A percentile compares a stretch with the other conserved stretches of the same genome.
Evolutionary conservation across 305 asterid genomes (phyloP).

Genomic region (Fraxinus angustifolia): DNA sequence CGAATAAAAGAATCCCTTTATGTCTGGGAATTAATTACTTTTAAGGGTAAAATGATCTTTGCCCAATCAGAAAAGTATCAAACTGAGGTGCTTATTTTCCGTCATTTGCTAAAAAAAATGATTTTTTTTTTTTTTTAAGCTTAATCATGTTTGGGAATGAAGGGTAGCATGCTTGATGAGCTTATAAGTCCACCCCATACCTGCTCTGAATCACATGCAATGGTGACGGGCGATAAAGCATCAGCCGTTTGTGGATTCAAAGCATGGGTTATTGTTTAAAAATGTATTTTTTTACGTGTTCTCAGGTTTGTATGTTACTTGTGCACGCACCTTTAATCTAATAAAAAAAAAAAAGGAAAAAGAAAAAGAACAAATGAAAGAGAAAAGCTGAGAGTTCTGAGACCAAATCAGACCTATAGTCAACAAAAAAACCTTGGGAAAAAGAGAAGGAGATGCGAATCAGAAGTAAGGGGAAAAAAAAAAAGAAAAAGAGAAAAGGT

Average conservation of each 20-base stretch:
- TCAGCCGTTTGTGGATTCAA: neutral
- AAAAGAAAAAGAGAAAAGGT: neutral
- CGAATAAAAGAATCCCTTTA: neutral
- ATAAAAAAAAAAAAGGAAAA: neutral
- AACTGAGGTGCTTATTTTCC: neutral
- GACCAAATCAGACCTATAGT: neutral
- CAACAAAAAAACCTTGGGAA: neutral
- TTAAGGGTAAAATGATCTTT: neutral
- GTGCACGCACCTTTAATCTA: neutral
- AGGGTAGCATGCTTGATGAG: neutral
- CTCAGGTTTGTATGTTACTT: neutral
- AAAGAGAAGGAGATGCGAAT: neutral
- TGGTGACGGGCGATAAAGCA: neutral
- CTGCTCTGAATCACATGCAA: neutral
- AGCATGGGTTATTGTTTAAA: neutral
- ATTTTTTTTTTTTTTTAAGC: too few species aligned
- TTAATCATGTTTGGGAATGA: neutral
- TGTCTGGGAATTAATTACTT: neutral
- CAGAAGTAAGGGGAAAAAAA: neutral
- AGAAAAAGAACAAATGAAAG: neutral
- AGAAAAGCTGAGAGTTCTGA: neutral
- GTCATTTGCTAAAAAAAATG: neutral
- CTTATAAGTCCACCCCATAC: neutral
- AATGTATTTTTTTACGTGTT: neutral
- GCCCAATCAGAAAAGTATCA: neutral